Conservation (phyloP, 2,329 filamentous ascomycete species). For the Scedosporium boydii region DNA sequence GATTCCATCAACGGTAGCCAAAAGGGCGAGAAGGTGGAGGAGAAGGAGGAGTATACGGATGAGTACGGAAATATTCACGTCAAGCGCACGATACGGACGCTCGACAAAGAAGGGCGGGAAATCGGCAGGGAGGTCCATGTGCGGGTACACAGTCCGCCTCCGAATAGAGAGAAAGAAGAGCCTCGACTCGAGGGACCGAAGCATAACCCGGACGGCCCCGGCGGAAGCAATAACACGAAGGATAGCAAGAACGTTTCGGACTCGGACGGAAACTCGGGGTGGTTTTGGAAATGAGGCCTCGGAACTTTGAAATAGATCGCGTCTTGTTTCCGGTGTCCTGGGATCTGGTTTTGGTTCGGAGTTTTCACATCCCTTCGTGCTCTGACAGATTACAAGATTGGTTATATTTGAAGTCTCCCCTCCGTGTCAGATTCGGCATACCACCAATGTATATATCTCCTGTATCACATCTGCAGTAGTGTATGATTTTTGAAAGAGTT, state of each 20-base stretch:
- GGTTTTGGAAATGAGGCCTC: constrained; percentile 29
- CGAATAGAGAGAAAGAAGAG: constrained; percentile 12
- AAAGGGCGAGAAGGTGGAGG: constrained; percentile 23
- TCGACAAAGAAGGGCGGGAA: constrained; percentile 31
- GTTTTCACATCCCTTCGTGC: neutral
- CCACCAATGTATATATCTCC: neutral
- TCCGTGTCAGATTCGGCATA: neutral
- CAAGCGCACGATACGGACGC: constrained; percentile 28
- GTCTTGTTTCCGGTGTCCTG: neutral
- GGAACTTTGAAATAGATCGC: neutral
- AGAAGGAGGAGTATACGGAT: constrained; percentile 32
- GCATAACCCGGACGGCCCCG: neutral
- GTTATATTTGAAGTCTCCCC: neutral
- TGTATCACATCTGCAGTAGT: no score
- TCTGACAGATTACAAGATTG: neutral
- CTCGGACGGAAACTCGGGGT: constrained; percentile 21
- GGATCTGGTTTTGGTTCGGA: neutral
- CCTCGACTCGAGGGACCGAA: constrained; percentile 8
- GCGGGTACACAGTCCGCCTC: constrained; percentile 16
- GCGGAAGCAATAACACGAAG: constrained; percentile 6
- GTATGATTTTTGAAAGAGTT: no score
- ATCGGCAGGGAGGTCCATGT: constrained; percentile 24
- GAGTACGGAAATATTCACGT: constrained; percentile 31
- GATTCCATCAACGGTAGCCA: constrained; percentile 3
- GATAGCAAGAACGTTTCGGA: constrained; percentile 10